A percentile compares a stretch with the other conserved stretches of the same genome.
Evolutionary conservation across 2,329 filamentous ascomycete species (phyloP).

Genomic region (Diaporthe humulicola): DNA sequence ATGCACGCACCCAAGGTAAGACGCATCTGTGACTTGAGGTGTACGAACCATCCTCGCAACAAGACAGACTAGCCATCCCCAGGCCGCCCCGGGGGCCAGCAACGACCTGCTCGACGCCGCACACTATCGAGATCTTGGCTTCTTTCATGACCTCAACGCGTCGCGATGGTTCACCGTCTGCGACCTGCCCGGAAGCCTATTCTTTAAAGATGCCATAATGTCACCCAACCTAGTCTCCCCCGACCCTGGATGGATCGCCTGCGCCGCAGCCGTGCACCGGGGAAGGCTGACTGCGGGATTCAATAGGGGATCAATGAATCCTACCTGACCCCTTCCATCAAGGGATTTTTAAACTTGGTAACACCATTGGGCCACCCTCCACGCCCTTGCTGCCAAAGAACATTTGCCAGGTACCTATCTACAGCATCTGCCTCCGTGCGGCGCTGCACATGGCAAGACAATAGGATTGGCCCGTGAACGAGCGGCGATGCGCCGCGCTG

Average conservation of each 20-base stretch:
- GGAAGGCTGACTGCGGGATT: not conserved
- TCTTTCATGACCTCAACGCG: not conserved
- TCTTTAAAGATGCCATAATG: not conserved
- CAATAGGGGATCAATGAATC: conserved; percentile 9
- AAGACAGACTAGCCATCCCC: not conserved
- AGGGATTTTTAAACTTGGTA: not conserved
- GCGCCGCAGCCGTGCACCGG: conserved; percentile 16
- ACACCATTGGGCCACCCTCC: not conserved
- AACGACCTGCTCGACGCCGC: conserved; percentile 1
- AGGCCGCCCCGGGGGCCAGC: not conserved
- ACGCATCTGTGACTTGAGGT: not conserved
- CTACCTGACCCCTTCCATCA: conserved; percentile 1
- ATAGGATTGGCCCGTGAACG: conserved; percentile 15
- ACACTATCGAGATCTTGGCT: not conserved
- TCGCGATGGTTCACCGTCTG: not conserved
- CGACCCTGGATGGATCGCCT: not conserved
- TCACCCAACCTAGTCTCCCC: not conserved
- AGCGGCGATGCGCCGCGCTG: not conserved
- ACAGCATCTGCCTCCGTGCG: not conserved
- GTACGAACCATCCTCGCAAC: not conserved
- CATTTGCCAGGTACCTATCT: not conserved
- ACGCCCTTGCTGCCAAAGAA: conserved; percentile 1
- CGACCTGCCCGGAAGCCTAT: not conserved
- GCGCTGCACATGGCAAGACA: not conserved
- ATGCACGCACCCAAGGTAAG: not conserved